A percentile compares a stretch with the other conserved stretches of the same genome.
These are phyloP conservation scores for Lignosus rhinocerotis DNA, from an alignment of 1,284 basidiomycete species.

Conservation along the genomic window DNA sequence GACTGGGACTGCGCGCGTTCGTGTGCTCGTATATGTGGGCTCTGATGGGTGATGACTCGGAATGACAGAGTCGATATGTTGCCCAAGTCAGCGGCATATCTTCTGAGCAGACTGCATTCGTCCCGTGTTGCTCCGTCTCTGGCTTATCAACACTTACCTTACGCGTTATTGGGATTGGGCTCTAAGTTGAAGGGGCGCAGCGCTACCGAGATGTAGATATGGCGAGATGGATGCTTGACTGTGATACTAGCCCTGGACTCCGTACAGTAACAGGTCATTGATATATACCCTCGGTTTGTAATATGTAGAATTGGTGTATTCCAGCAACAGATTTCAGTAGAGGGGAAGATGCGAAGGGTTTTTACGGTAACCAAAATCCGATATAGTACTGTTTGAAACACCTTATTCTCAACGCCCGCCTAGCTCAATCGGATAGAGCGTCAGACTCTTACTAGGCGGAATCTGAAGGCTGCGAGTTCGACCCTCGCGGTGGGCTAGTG, in stretches of 20 bases:
- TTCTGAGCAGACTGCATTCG: background rate
- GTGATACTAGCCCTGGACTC: too few relatives aligned
- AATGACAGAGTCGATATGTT: background rate
- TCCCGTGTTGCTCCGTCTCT: background rate
- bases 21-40: background rate
- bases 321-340: too few relatives aligned
- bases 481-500: constrained; percentile 85
- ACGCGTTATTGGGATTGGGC: background rate
- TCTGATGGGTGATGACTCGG: constrained; percentile 1
- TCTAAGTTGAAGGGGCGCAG: background rate
- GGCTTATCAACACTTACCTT: background rate
- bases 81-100: background rate
- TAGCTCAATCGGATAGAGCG: constrained; percentile 89
- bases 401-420: constrained; percentile 50
- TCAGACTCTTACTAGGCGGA: constrained; percentile 57
- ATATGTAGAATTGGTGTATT: too few relatives aligned
- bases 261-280: too few relatives aligned
- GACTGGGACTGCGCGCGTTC: background rate
- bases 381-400: too few relatives aligned
- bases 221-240: background rate
- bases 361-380: too few relatives aligned
- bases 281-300: too few relatives aligned
- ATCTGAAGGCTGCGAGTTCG: constrained; percentile 90
- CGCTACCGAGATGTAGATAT: background rate
- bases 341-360: too few relatives aligned